Percentiles rank a stretch among this genome's conserved stretches.
These are phyloP conservation scores for Thermochaetoides thermophila DNA, from an alignment of 495 filamentous ascomycete genomes.

Conservation along the genomic window DNA sequence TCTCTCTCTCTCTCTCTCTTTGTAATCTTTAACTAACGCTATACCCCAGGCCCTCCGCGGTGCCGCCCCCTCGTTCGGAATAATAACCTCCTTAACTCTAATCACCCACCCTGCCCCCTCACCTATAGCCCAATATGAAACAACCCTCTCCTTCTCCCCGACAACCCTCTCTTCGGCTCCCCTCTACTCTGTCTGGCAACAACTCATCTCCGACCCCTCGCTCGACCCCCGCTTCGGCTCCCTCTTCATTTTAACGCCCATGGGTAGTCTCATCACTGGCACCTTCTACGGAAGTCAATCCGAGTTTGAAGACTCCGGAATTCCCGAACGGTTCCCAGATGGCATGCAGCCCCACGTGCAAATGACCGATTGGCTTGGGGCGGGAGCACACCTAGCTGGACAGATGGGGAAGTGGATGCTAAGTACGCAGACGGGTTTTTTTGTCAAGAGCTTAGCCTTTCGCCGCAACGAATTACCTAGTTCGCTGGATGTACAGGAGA, in stretches of 20 bases:
- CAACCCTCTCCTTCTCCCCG: slow-evolving; percentile 30
- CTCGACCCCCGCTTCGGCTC: slow-evolving; percentile 40
- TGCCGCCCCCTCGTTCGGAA: slow-evolving; percentile 46
- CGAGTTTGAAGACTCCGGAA: slow-evolving; percentile 33
- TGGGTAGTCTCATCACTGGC: slow-evolving; percentile 35
- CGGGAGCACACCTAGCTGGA: slow-evolving; percentile 35
- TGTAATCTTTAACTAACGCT: no score
- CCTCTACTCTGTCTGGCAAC: slow-evolving; percentile 27
- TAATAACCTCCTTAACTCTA: slow-evolving; percentile 50
- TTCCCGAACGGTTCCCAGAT: slow-evolving; percentile 28
- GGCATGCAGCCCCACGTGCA: slow-evolving; percentile 19
- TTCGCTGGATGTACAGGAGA: slow-evolving; percentile 19
- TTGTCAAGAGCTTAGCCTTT: slow-evolving; percentile 40
- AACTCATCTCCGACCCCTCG: slow-evolving; percentile 32
- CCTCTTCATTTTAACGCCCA: slow-evolving; percentile 34
- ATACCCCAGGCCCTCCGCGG: slow-evolving; percentile 42
- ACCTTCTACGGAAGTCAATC: slow-evolving; percentile 38
- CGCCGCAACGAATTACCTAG: slow-evolving; percentile 30
- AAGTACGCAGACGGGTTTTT: slow-evolving; percentile 34
- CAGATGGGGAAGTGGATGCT: slow-evolving; percentile 29
- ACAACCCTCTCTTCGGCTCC: slow-evolving; percentile 28
- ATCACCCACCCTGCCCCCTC: slow-evolving; percentile 43
- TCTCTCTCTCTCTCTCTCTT: no score
- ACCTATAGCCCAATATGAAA: slow-evolving; percentile 36
- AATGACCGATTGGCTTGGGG: slow-evolving; percentile 42